Base-by-base conservation (phyloP, 2,329 filamentous ascomycete genomes). In the Botrytis fabae region DNA sequence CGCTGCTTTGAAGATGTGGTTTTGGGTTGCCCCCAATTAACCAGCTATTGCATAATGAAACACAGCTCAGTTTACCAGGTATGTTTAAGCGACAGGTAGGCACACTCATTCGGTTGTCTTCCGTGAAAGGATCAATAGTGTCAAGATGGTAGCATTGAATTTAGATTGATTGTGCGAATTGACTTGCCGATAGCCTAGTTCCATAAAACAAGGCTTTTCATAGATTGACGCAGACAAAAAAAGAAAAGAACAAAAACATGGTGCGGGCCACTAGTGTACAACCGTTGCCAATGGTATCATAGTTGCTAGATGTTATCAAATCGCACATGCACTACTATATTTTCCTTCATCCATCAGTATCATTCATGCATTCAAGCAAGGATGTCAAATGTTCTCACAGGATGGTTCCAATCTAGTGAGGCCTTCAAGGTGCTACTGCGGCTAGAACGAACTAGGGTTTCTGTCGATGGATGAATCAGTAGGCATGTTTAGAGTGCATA, bases 281-380 rank as follows among this genome's bases (percentile, higher is more conserved):
- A 72, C 65, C 51, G 62, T 59, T 69, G 40, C 48, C 66, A 59
- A 48, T 68, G 28, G 38, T 60, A 68, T 69, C 62, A 68, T 71
- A 28, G n/a, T 59, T 65, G 42, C 32, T 14, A 64, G 32, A 65
- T 71, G 48, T 71, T 71, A 71, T 40, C 60, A 68, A 68, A 57
- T 68, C 32, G n/a, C 54, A 68, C 62, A 72, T 44, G 20, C 64
- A 71, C 18, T 32, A 51, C 46, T 20, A 66, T 46, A 54, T 59
- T 46, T 66, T 9, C 40, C 51, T 59, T 32, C 35, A 57, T 57
- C 38, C 20, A 35, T 38, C 51, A 38, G n/a, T 71, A 46, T 40
- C 48, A 40, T 44, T 68, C 40, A 42, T 66, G 63, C 70, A 71
- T 64, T 65, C 42, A 44, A 65, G 48, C 61, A 66, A 65, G 70